Conservation (phyloP, 805 yeast genomes). For the Scheffersomyces lignosus region DNA sequence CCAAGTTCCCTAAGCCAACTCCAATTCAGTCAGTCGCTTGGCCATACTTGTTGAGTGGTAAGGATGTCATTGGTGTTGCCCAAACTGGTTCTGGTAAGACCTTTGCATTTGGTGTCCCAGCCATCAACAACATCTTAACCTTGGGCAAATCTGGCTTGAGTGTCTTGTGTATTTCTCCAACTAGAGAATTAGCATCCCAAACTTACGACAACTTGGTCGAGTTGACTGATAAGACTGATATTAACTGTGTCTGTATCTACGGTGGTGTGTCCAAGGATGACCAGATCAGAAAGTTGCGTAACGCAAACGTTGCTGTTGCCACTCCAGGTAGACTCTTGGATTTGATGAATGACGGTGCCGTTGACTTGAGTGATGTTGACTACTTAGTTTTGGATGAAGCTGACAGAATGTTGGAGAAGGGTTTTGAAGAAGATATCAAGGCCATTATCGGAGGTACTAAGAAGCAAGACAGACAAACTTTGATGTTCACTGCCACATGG, state of each 20-base stretch:
- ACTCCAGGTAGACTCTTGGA: conserved; percentile 98
- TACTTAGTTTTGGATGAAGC: conserved; percentile 95
- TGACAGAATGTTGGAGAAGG: conserved; percentile 97
- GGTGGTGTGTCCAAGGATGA: conserved; percentile 98
- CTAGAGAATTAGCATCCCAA: conserved; percentile 96
- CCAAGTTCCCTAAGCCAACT: conserved; percentile 84
- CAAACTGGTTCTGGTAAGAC: conserved; percentile 99
- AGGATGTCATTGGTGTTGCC: conserved; percentile 95
- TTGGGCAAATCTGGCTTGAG: conserved; percentile 53
- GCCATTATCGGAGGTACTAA: conserved; percentile 67
- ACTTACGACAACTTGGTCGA: conserved; percentile 78
- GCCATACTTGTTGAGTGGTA: conserved; percentile 79
- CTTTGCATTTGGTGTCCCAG: conserved; percentile 96
- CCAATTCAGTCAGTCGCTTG: conserved; percentile 94
- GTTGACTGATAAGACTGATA: conserved; percentile 58
- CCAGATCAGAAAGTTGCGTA: conserved; percentile 69
- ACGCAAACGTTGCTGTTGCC: conserved; percentile 82
- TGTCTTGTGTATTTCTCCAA: conserved; percentile 89
- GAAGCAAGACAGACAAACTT: conserved; percentile 67
- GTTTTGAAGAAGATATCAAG: conserved; percentile 95
- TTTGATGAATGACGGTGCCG: conserved; percentile 83
- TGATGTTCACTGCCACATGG: conserved; percentile 99
- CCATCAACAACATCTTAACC: conserved; percentile 67
- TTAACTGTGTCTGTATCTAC: conserved; percentile 81
- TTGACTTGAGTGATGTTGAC: conserved; percentile 63